These are phyloP conservation scores for Trypanosoma cruzi DNA, from an alignment of 208 protist genomes.

Conservation along the genomic window DNA sequence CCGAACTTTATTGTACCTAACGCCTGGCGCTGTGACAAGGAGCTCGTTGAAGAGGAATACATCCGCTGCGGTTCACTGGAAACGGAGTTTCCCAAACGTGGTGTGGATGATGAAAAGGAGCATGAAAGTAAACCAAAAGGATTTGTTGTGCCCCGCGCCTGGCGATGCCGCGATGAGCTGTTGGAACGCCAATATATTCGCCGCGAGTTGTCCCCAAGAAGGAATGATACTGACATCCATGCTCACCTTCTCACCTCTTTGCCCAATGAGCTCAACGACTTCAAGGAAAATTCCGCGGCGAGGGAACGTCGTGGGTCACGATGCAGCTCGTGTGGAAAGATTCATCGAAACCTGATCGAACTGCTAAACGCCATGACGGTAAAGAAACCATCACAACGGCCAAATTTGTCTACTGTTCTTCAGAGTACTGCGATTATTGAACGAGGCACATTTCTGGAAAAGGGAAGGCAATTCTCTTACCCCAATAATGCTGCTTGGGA, in stretches of 20 bases:
- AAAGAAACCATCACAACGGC: slow-evolving; percentile 24
- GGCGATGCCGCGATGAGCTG: slow-evolving; percentile 30
- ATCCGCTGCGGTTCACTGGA: slow-evolving; percentile 1
- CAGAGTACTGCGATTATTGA: slow-evolving; percentile 37
- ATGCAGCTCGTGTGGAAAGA: slow-evolving; percentile 39
- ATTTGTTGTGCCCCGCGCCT: slow-evolving; percentile 23
- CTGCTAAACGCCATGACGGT: slow-evolving; percentile 43
- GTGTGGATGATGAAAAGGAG: background rate
- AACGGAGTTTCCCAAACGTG: background rate
- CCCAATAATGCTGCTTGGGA: background rate
- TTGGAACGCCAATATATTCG: slow-evolving; percentile 12
- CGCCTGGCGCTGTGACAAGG: slow-evolving; percentile 34
- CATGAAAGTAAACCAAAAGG: background rate
- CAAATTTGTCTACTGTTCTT: slow-evolving; percentile 27
- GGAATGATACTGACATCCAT: background rate
- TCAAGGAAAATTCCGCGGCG: background rate
- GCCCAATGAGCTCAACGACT: background rate
- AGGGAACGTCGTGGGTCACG: slow-evolving; percentile 10
- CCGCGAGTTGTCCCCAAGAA: background rate
- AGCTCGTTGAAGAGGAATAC: slow-evolving; percentile 17
- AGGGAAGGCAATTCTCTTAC: background rate
- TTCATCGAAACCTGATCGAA: slow-evolving; percentile 40
- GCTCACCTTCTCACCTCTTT: slow-evolving; percentile 14
- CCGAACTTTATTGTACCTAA: slow-evolving; percentile 28
- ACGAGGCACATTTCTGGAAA: slow-evolving; percentile 24